Evolutionary conservation across 192 early-diverging fungal species (phyloP), one percentile per base, ranked within the genome.

Genomic region (Chytriomyces confervae): DNA sequence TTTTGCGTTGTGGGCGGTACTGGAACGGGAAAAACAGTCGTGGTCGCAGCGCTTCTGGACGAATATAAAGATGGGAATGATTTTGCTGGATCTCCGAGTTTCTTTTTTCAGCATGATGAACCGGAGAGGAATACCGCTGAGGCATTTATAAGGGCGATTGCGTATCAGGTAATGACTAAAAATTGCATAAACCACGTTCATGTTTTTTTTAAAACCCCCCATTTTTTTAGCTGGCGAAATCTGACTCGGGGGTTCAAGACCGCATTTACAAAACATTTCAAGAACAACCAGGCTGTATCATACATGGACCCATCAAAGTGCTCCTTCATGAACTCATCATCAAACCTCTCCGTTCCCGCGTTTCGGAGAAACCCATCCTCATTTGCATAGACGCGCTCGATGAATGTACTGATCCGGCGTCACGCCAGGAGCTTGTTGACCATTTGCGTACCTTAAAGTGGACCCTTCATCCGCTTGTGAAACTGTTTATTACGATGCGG

Each of bases 311-410:
- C 16, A 20, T 57, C 53, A 57, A 57, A 57, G 53, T 57, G 16
- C 13, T 57, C 53, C 53, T 57, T 20, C 13, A 57, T 57, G 53
- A 57, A 57, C 53, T 57, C 53, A 20, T 57, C 53, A 13, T 57
- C 16, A 57, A 57, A 57, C 53, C 53, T 3, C 53, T 57, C 20
- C 53, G 20, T 3, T n/a, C 53, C 20, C 53, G 53, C 53, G 36
- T 36, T 36, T 36, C 36, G 36, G 36, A 36, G 4, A 36, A 36
- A 36, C 36, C 36, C 4, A 3, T 57, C 53, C 53, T 57, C 53
- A 20, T 57, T 20, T 57, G 53, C 53, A 57, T 57, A 13, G 53
- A 57, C 53, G 53, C 53, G 53, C 53, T 57, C 53, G 53, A 57
- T 20, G 53, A 57, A 5, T 57, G 53, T 5, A 36, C 36, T 1